Evolutionary conservation across 2,329 filamentous ascomycete species (phyloP).

Genomic region (Venturia asperata): DNA sequence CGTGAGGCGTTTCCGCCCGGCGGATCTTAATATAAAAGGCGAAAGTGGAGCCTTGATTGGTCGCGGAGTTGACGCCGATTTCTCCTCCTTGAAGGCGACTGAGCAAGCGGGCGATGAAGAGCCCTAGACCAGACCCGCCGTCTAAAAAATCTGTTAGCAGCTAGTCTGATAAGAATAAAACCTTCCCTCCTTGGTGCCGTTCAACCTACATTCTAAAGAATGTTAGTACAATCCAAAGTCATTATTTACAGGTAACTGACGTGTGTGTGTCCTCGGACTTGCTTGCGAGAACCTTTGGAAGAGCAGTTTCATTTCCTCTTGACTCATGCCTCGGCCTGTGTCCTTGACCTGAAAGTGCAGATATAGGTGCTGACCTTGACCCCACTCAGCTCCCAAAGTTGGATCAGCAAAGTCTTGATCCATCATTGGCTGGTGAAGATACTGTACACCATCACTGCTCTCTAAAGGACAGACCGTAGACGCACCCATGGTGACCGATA

Average conservation of each 20-base stretch:
- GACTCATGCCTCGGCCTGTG: conserved; percentile 56
- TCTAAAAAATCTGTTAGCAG: too few species aligned
- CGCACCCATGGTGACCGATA: conserved; percentile 49
- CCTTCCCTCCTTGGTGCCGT: too few species aligned
- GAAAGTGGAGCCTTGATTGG: conserved; percentile 56
- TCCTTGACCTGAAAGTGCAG: conserved; percentile 59
- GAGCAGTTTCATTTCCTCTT: conserved; percentile 48
- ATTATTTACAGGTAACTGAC: background rate
- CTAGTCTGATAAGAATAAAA: too few species aligned
- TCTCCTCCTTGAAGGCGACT: conserved; percentile 64
- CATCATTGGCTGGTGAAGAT: conserved; percentile 23
- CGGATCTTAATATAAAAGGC: conserved; percentile 55
- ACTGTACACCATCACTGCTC: conserved; percentile 9
- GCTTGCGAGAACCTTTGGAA: conserved; percentile 66
- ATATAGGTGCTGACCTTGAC: conserved; percentile 46
- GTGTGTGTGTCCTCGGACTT: conserved; percentile 52
- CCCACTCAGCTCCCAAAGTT: conserved; percentile 50
- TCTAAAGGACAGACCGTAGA: conserved; percentile 41
- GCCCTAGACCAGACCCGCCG: conserved; percentile 51
- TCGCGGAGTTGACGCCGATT: conserved; percentile 56
- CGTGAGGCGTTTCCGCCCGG: conserved; percentile 28
- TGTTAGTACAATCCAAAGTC: background rate
- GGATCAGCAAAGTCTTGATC: conserved; percentile 41
- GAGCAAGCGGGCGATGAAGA: conserved; percentile 61
- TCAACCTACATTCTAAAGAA: conserved; percentile 41